Conservation (phyloP, 1,139 yeast species). For the Geotrichum citri-aurantii region DNA sequence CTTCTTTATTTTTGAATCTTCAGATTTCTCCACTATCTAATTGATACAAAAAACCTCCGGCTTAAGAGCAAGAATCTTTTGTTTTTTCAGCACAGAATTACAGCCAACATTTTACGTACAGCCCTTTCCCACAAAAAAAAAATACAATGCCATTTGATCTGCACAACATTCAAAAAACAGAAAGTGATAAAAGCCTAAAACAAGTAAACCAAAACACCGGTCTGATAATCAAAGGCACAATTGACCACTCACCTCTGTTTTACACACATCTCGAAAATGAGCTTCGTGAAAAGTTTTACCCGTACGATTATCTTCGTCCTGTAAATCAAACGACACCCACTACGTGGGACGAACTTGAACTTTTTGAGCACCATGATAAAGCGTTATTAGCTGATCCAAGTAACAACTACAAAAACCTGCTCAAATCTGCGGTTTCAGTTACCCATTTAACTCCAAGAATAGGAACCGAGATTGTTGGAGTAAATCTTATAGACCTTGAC, state of each 20-base stretch:
- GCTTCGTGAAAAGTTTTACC: constrained; percentile 22
- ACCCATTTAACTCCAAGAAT: constrained; percentile 53
- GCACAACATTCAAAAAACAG: background rate
- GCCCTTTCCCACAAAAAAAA: too few relatives aligned
- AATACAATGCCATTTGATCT: background rate
- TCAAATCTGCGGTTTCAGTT: constrained; percentile 39
- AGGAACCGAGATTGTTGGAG: constrained; percentile 58
- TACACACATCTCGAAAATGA: background rate
- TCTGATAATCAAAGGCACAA: background rate
- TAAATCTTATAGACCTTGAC: constrained; percentile 43
- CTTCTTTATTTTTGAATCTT: background rate
- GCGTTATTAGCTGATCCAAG: constrained; percentile 12
- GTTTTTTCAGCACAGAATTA: too few relatives aligned
- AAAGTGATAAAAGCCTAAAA: background rate
- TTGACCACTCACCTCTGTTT: background rate
- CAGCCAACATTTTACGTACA: background rate
- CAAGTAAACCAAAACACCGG: background rate
- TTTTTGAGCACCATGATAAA: constrained; percentile 23
- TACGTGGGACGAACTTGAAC: constrained; percentile 25
- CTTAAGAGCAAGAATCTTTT: too few relatives aligned
- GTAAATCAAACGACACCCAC: constrained; percentile 29
- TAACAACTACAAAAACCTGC: constrained; percentile 43
- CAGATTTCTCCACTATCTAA: too few relatives aligned
- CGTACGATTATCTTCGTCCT: constrained; percentile 30
- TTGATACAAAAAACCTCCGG: too few relatives aligned